A percentile compares a stretch with the other conserved stretches of the same genome.
These are phyloP conservation scores for Chalaropsis ovoidea DNA, from an alignment of 2,329 filamentous ascomycete species.

Conservation along the genomic window DNA sequence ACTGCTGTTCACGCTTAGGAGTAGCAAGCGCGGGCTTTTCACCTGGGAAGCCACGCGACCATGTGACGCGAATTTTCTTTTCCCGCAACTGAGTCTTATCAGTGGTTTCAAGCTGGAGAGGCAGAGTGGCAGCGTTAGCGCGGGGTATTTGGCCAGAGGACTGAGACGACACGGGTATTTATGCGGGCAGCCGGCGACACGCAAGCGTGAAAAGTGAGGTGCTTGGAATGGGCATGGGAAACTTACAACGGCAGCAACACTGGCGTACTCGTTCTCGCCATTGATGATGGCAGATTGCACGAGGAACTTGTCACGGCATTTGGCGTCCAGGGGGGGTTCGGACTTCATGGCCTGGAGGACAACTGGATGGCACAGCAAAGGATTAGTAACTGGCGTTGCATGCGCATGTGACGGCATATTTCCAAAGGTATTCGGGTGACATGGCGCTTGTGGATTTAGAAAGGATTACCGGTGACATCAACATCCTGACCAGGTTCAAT, in stretches of 20 bases:
- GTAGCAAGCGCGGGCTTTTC: constrained; percentile 28
- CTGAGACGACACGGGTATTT: too few relatives aligned
- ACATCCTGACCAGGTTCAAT: constrained; percentile 85
- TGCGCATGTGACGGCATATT: constrained; percentile 26
- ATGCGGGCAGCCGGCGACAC: neutral
- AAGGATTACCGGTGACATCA: constrained; percentile 71
- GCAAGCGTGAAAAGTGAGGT: neutral
- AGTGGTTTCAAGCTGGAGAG: constrained; percentile 61
- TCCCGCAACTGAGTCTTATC: constrained; percentile 74
- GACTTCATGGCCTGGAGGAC: constrained; percentile 97
- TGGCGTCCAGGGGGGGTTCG: constrained; percentile 73
- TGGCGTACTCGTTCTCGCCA: constrained; percentile 71
- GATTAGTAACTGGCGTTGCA: constrained; percentile 25
- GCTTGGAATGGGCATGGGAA: neutral
- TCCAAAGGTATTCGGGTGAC: neutral
- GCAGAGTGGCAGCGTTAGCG: constrained; percentile 19
- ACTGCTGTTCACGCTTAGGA: constrained; percentile 24
- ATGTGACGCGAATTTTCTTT: constrained; percentile 89
- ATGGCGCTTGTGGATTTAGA: constrained; percentile 4
- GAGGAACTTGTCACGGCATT: constrained; percentile 95
- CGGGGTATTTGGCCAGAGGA: neutral
- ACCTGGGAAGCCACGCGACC: constrained; percentile 49
- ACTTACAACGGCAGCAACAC: constrained; percentile 69
- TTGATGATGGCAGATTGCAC: constrained; percentile 84
- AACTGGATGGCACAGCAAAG: constrained; percentile 44